Percentiles rank a stretch among this genome's conserved stretches.
phyloP scores from a whole-genome alignment of 2,329 filamentous ascomycete species.

The Fusarium praegraminearum region DNA sequence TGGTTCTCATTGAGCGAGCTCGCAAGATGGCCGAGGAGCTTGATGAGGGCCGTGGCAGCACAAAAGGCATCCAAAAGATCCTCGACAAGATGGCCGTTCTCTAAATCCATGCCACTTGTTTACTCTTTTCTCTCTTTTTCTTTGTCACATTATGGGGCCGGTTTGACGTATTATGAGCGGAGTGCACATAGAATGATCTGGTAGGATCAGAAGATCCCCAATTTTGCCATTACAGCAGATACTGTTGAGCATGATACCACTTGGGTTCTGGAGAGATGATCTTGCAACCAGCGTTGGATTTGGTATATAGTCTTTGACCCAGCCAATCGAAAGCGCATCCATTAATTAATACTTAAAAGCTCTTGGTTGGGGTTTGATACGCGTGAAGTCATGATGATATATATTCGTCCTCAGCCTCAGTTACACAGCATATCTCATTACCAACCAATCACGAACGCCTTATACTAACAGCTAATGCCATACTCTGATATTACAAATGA shows the following conservation, averaged over 20 bases:
- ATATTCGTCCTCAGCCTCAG: background rate
- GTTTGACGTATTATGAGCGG: conserved; percentile 43
- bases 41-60: conserved; percentile 69
- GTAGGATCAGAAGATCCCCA: conserved; percentile 25
- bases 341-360: background rate
- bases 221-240: conserved; percentile 24
- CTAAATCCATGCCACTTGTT: conserved; percentile 7
- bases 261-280: conserved; percentile 15
- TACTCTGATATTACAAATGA: background rate
- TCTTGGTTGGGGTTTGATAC: background rate
- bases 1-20: conserved; percentile 73
- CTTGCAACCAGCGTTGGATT: conserved; percentile 24
- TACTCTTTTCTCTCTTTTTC: conserved; percentile 9
- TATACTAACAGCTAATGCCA: background rate
- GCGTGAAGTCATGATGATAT: background rate
- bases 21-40: conserved; percentile 72
- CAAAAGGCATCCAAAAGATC: conserved; percentile 71
- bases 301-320: conserved; percentile 3
- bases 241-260: conserved; percentile 37
- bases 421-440: background rate
- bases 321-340: background rate
- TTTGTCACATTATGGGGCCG: conserved; percentile 16
- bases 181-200: conserved; percentile 46
- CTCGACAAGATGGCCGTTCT: conserved; percentile 71
- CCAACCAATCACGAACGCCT: conserved; percentile 20